phyloP scores from a whole-genome alignment of 2,329 filamentous ascomycete species.

The Stagonosporopsis chrysanthemi region DNA sequence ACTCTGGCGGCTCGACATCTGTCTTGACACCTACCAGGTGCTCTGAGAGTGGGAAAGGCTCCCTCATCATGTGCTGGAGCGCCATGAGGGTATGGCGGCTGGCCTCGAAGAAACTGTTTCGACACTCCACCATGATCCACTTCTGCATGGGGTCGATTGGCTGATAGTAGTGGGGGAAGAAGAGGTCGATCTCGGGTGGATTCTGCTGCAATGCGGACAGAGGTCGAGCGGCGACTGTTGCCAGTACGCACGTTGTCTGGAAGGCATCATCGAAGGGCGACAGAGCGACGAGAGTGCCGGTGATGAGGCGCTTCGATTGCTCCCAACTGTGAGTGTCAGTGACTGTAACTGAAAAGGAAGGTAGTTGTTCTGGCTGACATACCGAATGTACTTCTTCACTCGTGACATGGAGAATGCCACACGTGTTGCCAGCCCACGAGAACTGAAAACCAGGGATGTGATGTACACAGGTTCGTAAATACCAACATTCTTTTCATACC shows the following conservation, averaged over 20 bases:
- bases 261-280: conserved; percentile 68
- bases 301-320: conserved; percentile 65
- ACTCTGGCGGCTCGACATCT: conserved; percentile 59
- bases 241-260: conserved; percentile 69
- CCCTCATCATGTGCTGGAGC: conserved; percentile 69
- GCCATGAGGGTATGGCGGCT: conserved; percentile 75
- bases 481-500: conserved; percentile 45
- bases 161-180: conserved; percentile 70
- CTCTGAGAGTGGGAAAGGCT: conserved; percentile 68
- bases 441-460: conserved; percentile 68
- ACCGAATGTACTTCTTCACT: conserved; percentile 68
- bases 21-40: conserved; percentile 64
- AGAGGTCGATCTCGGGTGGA: conserved; percentile 77
- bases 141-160: conserved; percentile 73
- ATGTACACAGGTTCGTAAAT: conserved; percentile 66
- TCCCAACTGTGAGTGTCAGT: conserved; percentile 58
- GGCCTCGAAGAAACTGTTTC: conserved; percentile 78
- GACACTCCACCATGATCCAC: conserved; percentile 81
- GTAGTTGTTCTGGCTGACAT: neutral
- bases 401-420: conserved; percentile 74
- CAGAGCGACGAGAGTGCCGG: conserved; percentile 63
- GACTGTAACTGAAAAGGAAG: neutral
- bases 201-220: conserved; percentile 68
- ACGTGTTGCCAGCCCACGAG: conserved; percentile 69
- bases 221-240: conserved; percentile 74